Evolutionary conservation across 2,329 filamentous ascomycete species (phyloP).

Genomic region (Achaetomium macrosporum): DNA sequence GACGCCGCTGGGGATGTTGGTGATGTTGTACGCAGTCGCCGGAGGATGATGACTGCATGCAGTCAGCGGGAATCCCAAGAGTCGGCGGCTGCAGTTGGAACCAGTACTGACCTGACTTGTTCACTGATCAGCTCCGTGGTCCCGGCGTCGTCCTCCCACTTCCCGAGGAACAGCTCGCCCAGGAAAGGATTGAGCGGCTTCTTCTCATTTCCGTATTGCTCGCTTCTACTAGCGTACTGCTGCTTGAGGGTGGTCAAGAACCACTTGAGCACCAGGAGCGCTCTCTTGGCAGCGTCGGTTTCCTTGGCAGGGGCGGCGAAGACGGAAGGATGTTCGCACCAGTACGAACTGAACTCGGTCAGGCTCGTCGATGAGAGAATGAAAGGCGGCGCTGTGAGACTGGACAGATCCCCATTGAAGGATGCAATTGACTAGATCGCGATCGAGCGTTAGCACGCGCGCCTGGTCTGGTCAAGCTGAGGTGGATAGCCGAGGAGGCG

Average conservation of each 20-base stretch:
- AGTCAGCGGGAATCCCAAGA: constrained; percentile 1
- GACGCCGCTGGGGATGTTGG: constrained; percentile 77
- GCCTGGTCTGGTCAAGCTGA: not conserved
- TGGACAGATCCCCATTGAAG: constrained; percentile 76
- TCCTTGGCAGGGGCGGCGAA: constrained; percentile 80
- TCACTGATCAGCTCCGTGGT: constrained; percentile 85
- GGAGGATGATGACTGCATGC: constrained; percentile 78
- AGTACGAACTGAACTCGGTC: constrained; percentile 77
- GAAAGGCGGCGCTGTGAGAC: constrained; percentile 74
- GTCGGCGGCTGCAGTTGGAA: not conserved
- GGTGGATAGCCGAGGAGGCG: not conserved
- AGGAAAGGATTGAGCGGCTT: constrained; percentile 96
- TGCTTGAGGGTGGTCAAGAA: constrained; percentile 90
- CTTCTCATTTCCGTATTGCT: constrained; percentile 84
- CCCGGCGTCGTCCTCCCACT: constrained; percentile 78
- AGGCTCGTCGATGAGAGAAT: constrained; percentile 74
- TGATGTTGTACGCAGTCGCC: constrained; percentile 89
- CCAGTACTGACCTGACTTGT: constrained; percentile 68
- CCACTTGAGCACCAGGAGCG: constrained; percentile 89
- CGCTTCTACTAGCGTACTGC: constrained; percentile 69
- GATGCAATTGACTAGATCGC: constrained; percentile 61
- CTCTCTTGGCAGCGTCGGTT: constrained; percentile 72
- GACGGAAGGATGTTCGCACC: constrained; percentile 70
- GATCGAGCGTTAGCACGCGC: not conserved
- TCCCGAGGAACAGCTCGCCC: constrained; percentile 87